Percentiles rank a stretch among this genome's conserved stretches.
Evolutionary conservation across 768 basidiomycete species (phyloP).

Genomic region (Holtermannia corniformis): DNA sequence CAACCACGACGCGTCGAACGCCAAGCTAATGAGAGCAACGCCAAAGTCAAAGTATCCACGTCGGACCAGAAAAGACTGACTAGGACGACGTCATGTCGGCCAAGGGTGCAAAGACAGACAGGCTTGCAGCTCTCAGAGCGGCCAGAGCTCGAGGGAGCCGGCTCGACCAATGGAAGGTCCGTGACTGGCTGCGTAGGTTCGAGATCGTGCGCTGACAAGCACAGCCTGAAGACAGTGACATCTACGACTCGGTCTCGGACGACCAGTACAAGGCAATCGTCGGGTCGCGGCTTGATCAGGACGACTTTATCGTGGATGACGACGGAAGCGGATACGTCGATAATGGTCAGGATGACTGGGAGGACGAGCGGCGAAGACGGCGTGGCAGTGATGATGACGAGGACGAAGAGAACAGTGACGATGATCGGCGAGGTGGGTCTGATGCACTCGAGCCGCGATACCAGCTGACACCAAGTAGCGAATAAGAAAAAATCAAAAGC

Average conservation of each 20-base stretch:
- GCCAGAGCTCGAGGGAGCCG: conserved; percentile 40
- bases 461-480: neutral
- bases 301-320: conserved; percentile 95
- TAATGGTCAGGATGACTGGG: conserved; percentile 95
- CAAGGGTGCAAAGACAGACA: conserved; percentile 15
- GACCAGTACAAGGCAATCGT: conserved; percentile 83
- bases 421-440: conserved; percentile 42
- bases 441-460: neutral
- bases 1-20: no score
- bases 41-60: neutral
- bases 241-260: conserved; percentile 86
- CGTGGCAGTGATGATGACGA: conserved; percentile 19
- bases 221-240: conserved; percentile 51
- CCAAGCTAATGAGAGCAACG: conserved; percentile 30
- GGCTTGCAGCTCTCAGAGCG: conserved; percentile 41
- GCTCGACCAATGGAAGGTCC: conserved; percentile 41
- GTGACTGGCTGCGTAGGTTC: neutral
- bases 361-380: conserved; percentile 33
- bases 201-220: conserved; percentile 1
- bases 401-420: conserved; percentile 48
- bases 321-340: conserved; percentile 84
- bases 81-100: neutral
- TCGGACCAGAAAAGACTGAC: no score
- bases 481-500: conserved; percentile 46
- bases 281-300: conserved; percentile 63